Base-by-base conservation (phyloP, 768 basidiomycete species). In the Strobilomyces dryophilus region DNA sequence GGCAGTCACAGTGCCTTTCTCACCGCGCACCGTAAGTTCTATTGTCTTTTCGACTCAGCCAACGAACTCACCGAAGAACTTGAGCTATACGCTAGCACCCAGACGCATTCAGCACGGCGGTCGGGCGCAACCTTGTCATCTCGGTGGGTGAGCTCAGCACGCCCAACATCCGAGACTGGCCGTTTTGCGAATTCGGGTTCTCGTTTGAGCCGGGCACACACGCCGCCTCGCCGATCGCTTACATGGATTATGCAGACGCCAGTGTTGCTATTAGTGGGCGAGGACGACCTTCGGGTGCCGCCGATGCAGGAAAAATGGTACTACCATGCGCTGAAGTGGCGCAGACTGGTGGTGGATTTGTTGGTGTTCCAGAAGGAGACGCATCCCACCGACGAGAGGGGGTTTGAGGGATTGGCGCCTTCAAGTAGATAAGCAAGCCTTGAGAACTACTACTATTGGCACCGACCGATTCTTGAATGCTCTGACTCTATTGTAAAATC, bases 1-100 rank as follows among this genome's bases (percentile, higher is more conserved):
- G 87, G 87, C 37, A 84, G 81, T 41, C 88, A 90, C 54, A 86
- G 86, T 0, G 87, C 86, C 2, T 87, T 84, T 62, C 70, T 87
- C 14, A 56, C 76, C 1, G 78, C 75, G 0, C 84, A 85, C 59
- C 68, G 83, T 85, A 60, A 57, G 82, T 72, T 21, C 24, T 48
- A 17, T 9, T 9, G 15, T n/a, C 31, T 31, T 27, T 7, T 26
- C 8, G 5, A 10, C 17, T 27, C 2, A n/a, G 14, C 10, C 12
- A 18, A 31, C 18, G 27, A 12, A 4, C 20, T 36, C 37, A 9
- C 20, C 1, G 6, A 35, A 10, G 17, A n/a, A 35, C 29, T n/a
- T 5, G 32, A 87, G 85, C 89, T 10, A 79, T 86, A 17, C 82
- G 83, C 1, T 79, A 80, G 53, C 77, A 76, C 58, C 85, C 87